A percentile compares a stretch with the other conserved stretches of the same genome.
phyloP scores from a whole-genome alignment of 139 green algal genomes.

The Pseudopediastrum boryanum region DNA sequence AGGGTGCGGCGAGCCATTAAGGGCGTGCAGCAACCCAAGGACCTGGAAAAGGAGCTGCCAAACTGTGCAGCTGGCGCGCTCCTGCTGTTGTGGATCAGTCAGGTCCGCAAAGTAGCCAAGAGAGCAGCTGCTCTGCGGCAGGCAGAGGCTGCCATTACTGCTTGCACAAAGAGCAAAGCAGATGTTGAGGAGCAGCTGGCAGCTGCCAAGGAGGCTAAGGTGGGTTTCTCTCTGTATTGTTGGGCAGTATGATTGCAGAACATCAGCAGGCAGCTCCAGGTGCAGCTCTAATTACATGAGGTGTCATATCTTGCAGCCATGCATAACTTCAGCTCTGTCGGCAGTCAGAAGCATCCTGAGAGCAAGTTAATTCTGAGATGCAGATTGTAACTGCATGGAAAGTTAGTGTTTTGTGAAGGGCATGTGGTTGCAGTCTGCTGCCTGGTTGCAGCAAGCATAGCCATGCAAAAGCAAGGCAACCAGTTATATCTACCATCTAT shows the following conservation, averaged over 20 bases:
- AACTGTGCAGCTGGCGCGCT: conserved; percentile 8
- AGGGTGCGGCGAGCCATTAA: conserved; percentile 27
- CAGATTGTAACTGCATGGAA: too few species aligned
- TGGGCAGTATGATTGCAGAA: background rate
- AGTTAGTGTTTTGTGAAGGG: too few species aligned
- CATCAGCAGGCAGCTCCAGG: background rate
- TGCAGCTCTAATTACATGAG: too few species aligned
- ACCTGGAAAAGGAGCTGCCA: conserved; percentile 32
- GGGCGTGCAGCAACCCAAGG: conserved; percentile 13
- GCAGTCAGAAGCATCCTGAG: too few species aligned
- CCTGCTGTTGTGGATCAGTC: conserved; percentile 32
- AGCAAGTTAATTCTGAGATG: too few species aligned
- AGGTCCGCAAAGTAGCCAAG: conserved; percentile 9
- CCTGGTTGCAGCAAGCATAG: too few species aligned
- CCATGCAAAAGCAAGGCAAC: too few species aligned
- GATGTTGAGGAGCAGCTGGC: conserved; percentile 13
- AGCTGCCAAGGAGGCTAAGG: conserved; percentile 23
- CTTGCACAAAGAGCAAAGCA: background rate
- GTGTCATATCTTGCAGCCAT: too few species aligned
- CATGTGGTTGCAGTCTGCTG: too few species aligned
- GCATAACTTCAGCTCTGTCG: too few species aligned
- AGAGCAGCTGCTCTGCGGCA: conserved; percentile 20
- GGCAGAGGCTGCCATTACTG: too few species aligned
- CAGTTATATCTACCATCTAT: too few species aligned
- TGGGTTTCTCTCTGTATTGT: background rate